These are phyloP conservation scores for Vigna trinervia DNA, from an alignment of 306 rosid genomes.

Conservation along the genomic window DNA sequence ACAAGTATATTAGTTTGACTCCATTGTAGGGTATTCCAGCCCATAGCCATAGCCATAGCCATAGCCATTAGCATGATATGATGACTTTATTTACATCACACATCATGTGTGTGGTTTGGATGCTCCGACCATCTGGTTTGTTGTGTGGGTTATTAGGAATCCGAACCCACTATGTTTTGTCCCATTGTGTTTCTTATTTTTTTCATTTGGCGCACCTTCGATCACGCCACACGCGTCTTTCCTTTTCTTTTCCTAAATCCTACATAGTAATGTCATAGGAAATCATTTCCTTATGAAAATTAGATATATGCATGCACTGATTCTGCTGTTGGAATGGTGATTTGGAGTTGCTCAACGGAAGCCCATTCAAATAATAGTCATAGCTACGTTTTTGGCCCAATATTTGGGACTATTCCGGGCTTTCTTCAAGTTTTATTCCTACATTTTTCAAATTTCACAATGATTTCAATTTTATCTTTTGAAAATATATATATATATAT, in stretches of 20 bases:
- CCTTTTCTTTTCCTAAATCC: neutral
- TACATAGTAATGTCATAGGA: too few relatives aligned
- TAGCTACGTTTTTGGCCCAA: neutral
- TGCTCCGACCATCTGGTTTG: constrained; percentile 11
- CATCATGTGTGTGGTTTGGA: constrained; percentile 37
- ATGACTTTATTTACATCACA: constrained; percentile 7
- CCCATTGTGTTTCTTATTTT: constrained; percentile 41
- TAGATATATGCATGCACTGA: too few relatives aligned
- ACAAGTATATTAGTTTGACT: neutral
- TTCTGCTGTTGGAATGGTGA: too few relatives aligned
- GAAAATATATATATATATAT: too few relatives aligned
- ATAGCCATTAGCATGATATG: neutral
- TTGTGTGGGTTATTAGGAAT: constrained; percentile 39
- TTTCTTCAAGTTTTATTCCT: too few relatives aligned
- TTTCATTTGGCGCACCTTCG: neutral
- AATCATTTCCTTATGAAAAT: too few relatives aligned
- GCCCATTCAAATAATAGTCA: too few relatives aligned
- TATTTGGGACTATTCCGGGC: too few relatives aligned
- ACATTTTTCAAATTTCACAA: too few relatives aligned
- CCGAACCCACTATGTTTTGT: constrained; percentile 54
- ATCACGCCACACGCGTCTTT: constrained; percentile 9
- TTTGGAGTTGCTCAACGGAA: neutral
- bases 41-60: neutral
- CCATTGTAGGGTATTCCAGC: too few relatives aligned
- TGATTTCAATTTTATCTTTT: too few relatives aligned